Percentiles rank a stretch among this genome's conserved stretches.
phyloP scores from a whole-genome alignment of 331 rosid genomes.

The Malus hybrid region DNA sequence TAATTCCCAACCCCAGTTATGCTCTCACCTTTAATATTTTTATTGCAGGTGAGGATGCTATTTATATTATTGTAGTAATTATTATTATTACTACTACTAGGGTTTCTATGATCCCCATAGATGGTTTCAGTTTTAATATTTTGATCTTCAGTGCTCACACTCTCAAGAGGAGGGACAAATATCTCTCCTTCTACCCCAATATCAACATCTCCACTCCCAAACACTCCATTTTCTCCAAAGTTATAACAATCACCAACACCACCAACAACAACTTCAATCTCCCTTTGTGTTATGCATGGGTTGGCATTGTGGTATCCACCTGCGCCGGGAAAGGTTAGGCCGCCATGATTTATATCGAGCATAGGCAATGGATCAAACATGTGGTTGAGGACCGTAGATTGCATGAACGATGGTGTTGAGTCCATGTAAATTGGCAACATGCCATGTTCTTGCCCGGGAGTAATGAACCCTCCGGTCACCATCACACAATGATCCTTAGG shows the following conservation, averaged over 20 bases:
- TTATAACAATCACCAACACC: slow-evolving; percentile 11
- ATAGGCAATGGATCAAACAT: slow-evolving; percentile 32
- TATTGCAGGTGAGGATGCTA: slow-evolving; percentile 11
- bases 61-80: slow-evolving; percentile 27
- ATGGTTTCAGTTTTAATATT: slow-evolving; percentile 26
- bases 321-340: slow-evolving; percentile 21
- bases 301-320: slow-evolving; percentile 24
- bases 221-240: slow-evolving; percentile 26
- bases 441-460: slow-evolving; percentile 24
- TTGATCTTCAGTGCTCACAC: slow-evolving; percentile 31
- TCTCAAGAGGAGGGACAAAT: slow-evolving; percentile 60
- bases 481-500: slow-evolving; percentile 20
- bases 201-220: slow-evolving; percentile 23
- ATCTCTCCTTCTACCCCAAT: slow-evolving; percentile 30
- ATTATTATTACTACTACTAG: slow-evolving; percentile 11
- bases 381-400: slow-evolving; percentile 31
- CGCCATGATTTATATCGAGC: slow-evolving; percentile 22
- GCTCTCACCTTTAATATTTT: slow-evolving; percentile 26
- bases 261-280: not conserved
- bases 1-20: slow-evolving; percentile 37
- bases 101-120: not conserved
- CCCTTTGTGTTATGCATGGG: slow-evolving; percentile 25
- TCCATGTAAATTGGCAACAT: slow-evolving; percentile 29
- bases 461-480: slow-evolving; percentile 19
- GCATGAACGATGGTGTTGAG: slow-evolving; percentile 35